Base-by-base conservation (phyloP, 129 eudicot species). In the Calendula officinalis region DNA sequence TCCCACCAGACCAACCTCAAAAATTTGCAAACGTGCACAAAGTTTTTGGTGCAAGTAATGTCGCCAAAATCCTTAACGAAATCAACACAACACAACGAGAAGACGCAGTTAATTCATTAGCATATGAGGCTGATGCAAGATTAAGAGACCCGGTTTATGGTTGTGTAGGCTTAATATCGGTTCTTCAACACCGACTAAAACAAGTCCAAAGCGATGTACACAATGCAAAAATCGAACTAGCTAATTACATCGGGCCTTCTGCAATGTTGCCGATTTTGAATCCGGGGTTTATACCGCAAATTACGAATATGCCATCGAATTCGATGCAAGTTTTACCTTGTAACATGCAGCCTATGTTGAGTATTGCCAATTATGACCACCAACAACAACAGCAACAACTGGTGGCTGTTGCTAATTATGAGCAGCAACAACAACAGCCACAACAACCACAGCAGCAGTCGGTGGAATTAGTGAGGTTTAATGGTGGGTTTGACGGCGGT, bases 1-100 rank as follows among this genome's bases (percentile, higher is more conserved):
- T 91, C 53, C 95, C 94, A 0, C 95, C 97, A 3, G 95, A 86
- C 39, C 80, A 86, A 14, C 89, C 95, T 6, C 76, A 74, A 49
- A 74, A 77, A 40, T 86, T 86, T 46, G 64, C 90, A 44, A 82
- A 80, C 61, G 95, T 86, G 2, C 95, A 86, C 64, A 83, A 71
- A 36, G 95, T 86, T 6, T 86, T 83, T 50, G 95, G 95, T 0
- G 86, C 86, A 4, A 86, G 89, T 43, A 86, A 86, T 37, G 86
- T 86, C 6, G 68, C 86, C 3, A 83, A 83, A 66, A 69, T 86
- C 5, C 84, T 91, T 5, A 91, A 84, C 57, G 95, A 84, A 3
- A 84, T 91, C 11, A 66, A 56, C 57, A 74, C 82, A 0, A 7
- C 62, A 15, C 86, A 86, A 54, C 83, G 90, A 4, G 89, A 83